A percentile compares a stretch with the other conserved stretches of the same genome.
Evolutionary conservation across 2,329 filamentous ascomycete genomes (phyloP).

Genomic region (Fusarium clavum): DNA sequence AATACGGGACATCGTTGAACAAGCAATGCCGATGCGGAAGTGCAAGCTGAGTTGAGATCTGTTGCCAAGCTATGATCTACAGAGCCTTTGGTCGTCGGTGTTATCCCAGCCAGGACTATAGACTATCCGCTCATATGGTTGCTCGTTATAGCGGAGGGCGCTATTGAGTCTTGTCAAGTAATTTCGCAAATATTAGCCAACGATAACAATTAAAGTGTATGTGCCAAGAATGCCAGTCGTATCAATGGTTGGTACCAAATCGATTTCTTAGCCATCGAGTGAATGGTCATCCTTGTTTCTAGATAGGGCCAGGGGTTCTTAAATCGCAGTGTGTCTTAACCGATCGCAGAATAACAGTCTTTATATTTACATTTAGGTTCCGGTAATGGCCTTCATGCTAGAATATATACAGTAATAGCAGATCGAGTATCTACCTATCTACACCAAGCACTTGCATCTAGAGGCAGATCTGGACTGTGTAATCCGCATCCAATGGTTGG

Average conservation of each 20-base stretch:
- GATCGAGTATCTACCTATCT: neutral
- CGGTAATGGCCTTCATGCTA: too few species aligned
- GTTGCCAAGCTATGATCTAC: neutral
- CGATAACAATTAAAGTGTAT: too few species aligned
- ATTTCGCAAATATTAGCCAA: neutral
- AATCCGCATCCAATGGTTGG: conserved; percentile 14
- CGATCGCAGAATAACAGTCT: too few species aligned
- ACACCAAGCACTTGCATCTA: neutral
- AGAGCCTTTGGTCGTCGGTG: neutral
- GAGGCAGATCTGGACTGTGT: neutral
- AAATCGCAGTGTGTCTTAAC: too few species aligned
- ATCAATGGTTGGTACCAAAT: too few species aligned
- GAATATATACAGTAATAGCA: neutral
- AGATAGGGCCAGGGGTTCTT: too few species aligned
- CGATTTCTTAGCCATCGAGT: too few species aligned
- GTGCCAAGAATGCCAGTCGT: too few species aligned
- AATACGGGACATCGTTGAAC: neutral
- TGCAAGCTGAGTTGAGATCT: neutral
- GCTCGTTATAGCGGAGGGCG: neutral
- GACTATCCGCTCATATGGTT: neutral
- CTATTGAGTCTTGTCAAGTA: neutral
- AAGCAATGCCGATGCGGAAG: neutral
- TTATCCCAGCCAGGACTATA: neutral
- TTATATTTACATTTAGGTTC: too few species aligned
- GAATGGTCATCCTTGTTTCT: too few species aligned